Base-by-base conservation (phyloP, 192 early-diverging fungal species). In the Tieghemiomyces parasiticus region DNA sequence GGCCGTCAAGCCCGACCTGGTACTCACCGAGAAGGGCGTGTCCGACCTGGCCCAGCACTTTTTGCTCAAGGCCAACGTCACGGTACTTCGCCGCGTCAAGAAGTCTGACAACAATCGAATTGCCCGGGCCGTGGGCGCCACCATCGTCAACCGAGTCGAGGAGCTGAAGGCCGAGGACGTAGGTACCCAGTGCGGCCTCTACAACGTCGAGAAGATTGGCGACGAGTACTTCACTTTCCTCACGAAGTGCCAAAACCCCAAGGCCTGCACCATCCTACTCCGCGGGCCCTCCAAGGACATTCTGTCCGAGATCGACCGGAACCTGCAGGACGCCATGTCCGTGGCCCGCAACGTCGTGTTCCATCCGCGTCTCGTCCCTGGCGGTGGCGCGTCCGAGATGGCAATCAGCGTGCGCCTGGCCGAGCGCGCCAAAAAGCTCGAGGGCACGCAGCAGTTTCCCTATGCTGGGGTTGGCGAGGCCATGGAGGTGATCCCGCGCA, bases 51-150 rank as follows among this genome's bases (percentile, higher is more conserved):
- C 96, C 25, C 96, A 99, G 74, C 96, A 99, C 76, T 97, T 87
- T 75, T 79, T 99, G 76, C 74, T 96, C 65, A 99, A 99, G 83
- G 80, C 85, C 60, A 92, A 93, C 77, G 93, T 99, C 70, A 94
- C 96, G 35, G 93, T 92, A 53, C 88, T 99, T 56, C 91, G 96
- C 52, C 90, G 96, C 69, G 90, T 95, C 62, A 85, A 89, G 68
- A 99, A 99, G 77, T 94, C 90, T 13, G 96, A 99, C 72, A 99
- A 99, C 76, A 89, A 96, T 81, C 90, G 96, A 65, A 94, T 99
- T 77, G 86, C 96, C 24, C 91, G 96, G 63, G 96, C 96, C 64
- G 86, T 86, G 20, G 96, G 96, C 0, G 96, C 96, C 25, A 92
- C 85, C 14, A 95, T 99, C 63, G 92, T 97, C 59, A 95, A 91